Percentiles rank a stretch among this genome's conserved stretches.
Conservation (phyloP, 495 filamentous ascomycete species). For the Podospora didyma region DNA sequence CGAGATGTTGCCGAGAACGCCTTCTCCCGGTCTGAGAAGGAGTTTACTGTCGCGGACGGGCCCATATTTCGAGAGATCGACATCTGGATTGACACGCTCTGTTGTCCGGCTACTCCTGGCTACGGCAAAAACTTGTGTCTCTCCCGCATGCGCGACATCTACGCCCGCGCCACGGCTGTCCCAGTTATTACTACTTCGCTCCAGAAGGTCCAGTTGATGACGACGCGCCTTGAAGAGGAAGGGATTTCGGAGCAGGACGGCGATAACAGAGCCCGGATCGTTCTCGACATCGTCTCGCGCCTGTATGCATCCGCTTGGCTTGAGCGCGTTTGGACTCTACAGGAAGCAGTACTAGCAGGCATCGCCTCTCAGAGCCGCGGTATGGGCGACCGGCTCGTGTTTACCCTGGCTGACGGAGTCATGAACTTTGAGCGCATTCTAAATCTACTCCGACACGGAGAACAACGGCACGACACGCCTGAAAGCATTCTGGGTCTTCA, state of each 20-base stretch:
- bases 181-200: conserved; percentile 7
- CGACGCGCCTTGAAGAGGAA: neutral
- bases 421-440: neutral
- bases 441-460: too few species aligned
- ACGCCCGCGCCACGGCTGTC: conserved; percentile 14
- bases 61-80: neutral
- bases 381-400: conserved; percentile 2
- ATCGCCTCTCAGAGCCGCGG: neutral
- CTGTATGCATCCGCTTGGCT: conserved; percentile 16
- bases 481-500: too few species aligned
- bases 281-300: conserved; percentile 5
- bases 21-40: neutral
- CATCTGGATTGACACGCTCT: conserved; percentile 26
- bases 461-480: too few species aligned
- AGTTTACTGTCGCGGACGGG: neutral
- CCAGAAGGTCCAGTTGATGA: neutral
- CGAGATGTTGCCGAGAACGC: neutral
- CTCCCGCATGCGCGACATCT: conserved; percentile 18
- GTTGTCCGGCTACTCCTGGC: conserved; percentile 11
- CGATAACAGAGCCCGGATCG: too few species aligned
- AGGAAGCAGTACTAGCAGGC: conserved; percentile 18
- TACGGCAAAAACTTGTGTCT: conserved; percentile 6
- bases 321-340: conserved; percentile 21
- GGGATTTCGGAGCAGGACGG: too few species aligned
- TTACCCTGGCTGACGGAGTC: neutral